phyloP scores from a whole-genome alignment of 2,329 filamentous ascomycete species.

The Cytospora piceicola region DNA sequence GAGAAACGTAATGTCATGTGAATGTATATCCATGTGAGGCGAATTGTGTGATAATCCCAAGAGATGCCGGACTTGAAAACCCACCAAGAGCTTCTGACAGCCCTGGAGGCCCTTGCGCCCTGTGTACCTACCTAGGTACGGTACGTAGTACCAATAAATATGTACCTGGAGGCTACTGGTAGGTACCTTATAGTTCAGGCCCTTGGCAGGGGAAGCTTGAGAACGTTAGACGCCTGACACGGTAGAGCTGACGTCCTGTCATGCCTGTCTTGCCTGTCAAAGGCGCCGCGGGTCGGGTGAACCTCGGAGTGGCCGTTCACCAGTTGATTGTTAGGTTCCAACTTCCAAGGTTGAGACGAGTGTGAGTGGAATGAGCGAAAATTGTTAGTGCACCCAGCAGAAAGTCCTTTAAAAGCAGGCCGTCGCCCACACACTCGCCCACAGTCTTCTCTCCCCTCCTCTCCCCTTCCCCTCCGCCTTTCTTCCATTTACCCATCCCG shows the following conservation, averaged over 20 bases:
- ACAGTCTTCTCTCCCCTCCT: slow-evolving; percentile 5
- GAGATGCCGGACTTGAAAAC: background rate
- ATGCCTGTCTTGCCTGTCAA: no score
- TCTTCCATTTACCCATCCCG: background rate
- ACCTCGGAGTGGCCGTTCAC: slow-evolving; percentile 3
- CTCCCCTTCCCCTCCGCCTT: background rate
- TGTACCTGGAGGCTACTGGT: background rate
- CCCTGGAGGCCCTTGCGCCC: background rate
- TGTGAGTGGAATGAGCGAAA: slow-evolving; percentile 1
- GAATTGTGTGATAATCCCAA: slow-evolving; percentile 8
- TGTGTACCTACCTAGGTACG: no score
- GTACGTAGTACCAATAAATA: background rate
- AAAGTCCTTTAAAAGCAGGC: slow-evolving; percentile 23
- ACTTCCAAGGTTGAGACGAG: background rate
- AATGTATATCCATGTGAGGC: slow-evolving; percentile 11
- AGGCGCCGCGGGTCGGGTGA: slow-evolving; percentile 9
- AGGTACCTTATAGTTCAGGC: no score
- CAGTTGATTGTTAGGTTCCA: background rate
- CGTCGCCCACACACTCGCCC: slow-evolving; percentile 11
- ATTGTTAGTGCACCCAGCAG: slow-evolving; percentile 23
- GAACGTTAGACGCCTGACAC: no score
- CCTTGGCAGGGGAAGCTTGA: no score
- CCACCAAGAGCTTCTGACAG: background rate
- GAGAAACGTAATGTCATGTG: background rate
- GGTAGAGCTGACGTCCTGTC: slow-evolving; percentile 13